Conservation (phyloP, 2,329 filamentous ascomycete genomes). For the Arthrobotrys pseudoclavata region DNA sequence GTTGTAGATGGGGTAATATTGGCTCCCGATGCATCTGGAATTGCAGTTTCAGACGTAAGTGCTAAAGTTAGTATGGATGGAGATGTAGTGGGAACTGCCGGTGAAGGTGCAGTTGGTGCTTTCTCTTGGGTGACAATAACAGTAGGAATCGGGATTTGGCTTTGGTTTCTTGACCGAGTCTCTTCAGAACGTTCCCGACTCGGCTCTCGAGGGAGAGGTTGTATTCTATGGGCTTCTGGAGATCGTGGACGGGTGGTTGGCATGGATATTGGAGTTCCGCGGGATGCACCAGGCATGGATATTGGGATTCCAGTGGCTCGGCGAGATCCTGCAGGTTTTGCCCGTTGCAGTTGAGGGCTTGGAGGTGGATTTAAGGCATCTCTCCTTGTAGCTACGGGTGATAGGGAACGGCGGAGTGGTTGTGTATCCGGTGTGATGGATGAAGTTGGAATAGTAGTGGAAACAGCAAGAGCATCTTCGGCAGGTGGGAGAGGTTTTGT, state of each 20-base stretch:
- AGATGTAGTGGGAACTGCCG: background rate
- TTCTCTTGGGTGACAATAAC: conserved; percentile 35
- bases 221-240: conserved; percentile 37
- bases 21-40: conserved; percentile 18
- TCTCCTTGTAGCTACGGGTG: conserved; percentile 34
- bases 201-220: conserved; percentile 26
- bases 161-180: conserved; percentile 26
- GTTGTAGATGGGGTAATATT: background rate
- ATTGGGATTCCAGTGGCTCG: conserved; percentile 39
- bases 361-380: conserved; percentile 42
- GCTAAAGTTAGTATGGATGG: background rate
- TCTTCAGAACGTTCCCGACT: conserved; percentile 47
- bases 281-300: conserved; percentile 47
- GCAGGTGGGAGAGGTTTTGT: conserved; percentile 38
- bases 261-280: conserved; percentile 30
- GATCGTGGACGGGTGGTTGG: conserved; percentile 37
- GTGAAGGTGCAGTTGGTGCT: conserved; percentile 22
- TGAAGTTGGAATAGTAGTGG: background rate
- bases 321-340: conserved; percentile 30
- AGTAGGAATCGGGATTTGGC: conserved; percentile 33
- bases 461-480: conserved; percentile 19
- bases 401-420: conserved; percentile 22
- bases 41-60: background rate
- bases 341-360: conserved; percentile 40
- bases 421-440: conserved; percentile 28